Evolutionary conservation across 2,329 filamentous ascomycete species (phyloP), one percentile per base, ranked within the genome.

Genomic region (Fusarium oligoseptatum): DNA sequence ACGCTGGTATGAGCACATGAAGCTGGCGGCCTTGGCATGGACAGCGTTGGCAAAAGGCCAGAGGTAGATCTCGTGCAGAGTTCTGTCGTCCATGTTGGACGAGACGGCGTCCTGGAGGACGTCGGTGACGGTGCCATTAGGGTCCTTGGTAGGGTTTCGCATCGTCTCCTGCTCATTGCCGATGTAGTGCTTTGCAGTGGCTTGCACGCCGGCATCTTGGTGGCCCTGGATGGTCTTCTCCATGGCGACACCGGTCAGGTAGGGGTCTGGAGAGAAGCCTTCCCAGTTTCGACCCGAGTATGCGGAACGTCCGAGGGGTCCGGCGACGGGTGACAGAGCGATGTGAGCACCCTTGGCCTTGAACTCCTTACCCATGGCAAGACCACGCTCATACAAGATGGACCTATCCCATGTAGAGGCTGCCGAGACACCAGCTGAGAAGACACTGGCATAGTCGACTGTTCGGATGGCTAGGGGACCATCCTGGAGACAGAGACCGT

Each of bases 1-100:
- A 77, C 93, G 92, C 79, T 94, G 91, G 85, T 95, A 95, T 0
- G 91, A 90, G 81, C 90, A 91, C 91, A 92, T 92, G 71, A 91
- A 72, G 29, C 77, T 79, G 4, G 81, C 74, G n/a, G 79, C 79
- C 43, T 79, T 77, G 12, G 82, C 81, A 52, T 76, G 77, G 57
- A 79, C 78, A 15, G 81, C 81, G 34, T 82, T 79, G 70, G 80
- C 81, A 41, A 82, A 82, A 7, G 81, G 81, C 81, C 81, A 82
- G 39, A 82, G 81, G 74, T 82, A 82, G 1, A 82, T 74, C 75
- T 92, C 90, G 76, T 92, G 90, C 67, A 91, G 82, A 10, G 90
- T 89, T 8, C 89, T 83, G 79, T 92, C 90, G 63, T 90, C 88
- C 15, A 90, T 86, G 74, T 91, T 90, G 24, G 79, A 68, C 6